Conservation (phyloP, 2,329 filamentous ascomycete genomes). For the Chaetomiaceae sp. region DNA sequence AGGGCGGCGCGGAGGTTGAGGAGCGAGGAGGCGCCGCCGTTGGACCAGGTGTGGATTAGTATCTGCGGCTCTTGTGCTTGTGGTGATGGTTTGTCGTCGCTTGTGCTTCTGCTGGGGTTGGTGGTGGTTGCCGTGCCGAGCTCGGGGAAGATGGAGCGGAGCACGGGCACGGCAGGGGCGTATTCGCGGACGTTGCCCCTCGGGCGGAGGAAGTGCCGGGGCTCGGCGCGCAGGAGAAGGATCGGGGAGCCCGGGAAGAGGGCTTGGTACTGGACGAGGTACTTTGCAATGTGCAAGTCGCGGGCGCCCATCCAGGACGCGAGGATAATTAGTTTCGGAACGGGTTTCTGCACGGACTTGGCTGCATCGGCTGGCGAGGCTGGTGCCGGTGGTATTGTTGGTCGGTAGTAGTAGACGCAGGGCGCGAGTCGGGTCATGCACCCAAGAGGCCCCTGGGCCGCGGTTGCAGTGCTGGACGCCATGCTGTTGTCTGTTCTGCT, state of each 20-base stretch:
- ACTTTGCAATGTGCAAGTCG: constrained; percentile 32
- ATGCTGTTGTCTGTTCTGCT: constrained; percentile 10
- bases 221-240: constrained; percentile 29
- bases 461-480: constrained; percentile 25
- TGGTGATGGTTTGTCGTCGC: not conserved
- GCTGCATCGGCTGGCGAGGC: not conserved
- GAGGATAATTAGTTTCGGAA: constrained; percentile 31
- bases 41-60: constrained; percentile 31
- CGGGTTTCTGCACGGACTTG: not conserved
- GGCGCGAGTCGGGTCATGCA: constrained; percentile 38
- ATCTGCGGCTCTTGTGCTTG: constrained; percentile 14
- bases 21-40: constrained; percentile 28
- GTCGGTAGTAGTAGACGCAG: constrained; percentile 34
- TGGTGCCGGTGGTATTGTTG: constrained; percentile 15
- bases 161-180: constrained; percentile 19
- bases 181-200: constrained; percentile 3
- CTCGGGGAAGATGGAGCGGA: constrained; percentile 20
- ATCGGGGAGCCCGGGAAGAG: constrained; percentile 30
- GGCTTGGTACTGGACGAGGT: constrained; percentile 29
- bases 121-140: not conserved
- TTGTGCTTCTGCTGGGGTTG: not conserved
- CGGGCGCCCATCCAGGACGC: constrained; percentile 33
- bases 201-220: constrained; percentile 25
- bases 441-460: constrained; percentile 26
- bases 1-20: constrained; percentile 24